These are phyloP conservation scores for Oryza brachyantha DNA, from an alignment of 176 grass and related monocot species.

Conservation along the genomic window DNA sequence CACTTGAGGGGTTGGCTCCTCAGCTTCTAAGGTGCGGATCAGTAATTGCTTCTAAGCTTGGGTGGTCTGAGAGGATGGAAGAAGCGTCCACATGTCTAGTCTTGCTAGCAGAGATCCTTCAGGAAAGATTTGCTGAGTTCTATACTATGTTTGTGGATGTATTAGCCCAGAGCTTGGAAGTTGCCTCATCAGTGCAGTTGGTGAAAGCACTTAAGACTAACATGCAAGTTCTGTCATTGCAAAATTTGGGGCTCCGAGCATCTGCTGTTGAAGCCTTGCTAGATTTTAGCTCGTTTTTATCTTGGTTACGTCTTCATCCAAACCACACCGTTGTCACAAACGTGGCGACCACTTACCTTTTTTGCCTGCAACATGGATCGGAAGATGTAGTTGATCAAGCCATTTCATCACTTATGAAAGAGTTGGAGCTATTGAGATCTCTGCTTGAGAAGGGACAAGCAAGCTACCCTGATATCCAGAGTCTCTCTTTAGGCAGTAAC, in stretches of 20 bases:
- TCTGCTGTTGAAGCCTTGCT: constrained; percentile 67
- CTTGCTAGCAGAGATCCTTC: constrained; percentile 75
- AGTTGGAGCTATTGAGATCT: constrained; percentile 71
- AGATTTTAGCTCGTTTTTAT: constrained; percentile 61
- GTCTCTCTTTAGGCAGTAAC: constrained; percentile 34
- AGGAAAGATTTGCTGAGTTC: constrained; percentile 75
- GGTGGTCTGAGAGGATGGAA: constrained; percentile 71
- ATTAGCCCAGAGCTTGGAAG: constrained; percentile 58
- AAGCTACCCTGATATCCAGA: constrained; percentile 43
- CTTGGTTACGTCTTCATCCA: constrained; percentile 78
- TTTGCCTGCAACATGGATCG: constrained; percentile 72
- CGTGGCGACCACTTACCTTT: constrained; percentile 73
- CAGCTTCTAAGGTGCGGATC: constrained; percentile 67
- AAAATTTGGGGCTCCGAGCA: constrained; percentile 55
- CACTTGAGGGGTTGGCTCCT: constrained; percentile 70
- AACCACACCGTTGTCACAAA: constrained; percentile 66
- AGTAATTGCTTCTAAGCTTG: constrained; percentile 66
- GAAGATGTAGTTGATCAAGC: constrained; percentile 69
- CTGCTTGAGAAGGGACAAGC: constrained; percentile 52
- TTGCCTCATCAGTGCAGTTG: constrained; percentile 51
- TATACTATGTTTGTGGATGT: constrained; percentile 74
- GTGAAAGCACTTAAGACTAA: constrained; percentile 75
- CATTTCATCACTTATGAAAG: constrained; percentile 61
- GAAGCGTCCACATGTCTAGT: constrained; percentile 82
- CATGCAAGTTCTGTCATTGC: constrained; percentile 74